Base-by-base conservation (phyloP, 1,284 basidiomycete genomes). In the Rhodotorula sp. region DNA sequence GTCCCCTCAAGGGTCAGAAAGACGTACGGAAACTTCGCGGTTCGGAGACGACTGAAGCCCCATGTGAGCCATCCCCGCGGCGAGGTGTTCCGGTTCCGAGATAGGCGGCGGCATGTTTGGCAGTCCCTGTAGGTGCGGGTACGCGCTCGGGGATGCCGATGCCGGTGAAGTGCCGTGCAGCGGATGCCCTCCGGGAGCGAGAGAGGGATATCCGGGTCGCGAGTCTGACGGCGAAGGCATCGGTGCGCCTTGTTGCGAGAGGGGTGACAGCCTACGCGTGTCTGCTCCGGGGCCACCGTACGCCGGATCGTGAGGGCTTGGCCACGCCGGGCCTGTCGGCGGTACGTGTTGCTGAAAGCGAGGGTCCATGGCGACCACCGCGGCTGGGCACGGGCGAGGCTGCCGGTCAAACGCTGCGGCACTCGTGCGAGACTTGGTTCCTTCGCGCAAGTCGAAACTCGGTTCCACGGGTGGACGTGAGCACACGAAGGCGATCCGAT, bases 1-100 rank as follows among this genome's bases (percentile, higher is more conserved):
- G 48, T 16, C 31, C 18, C 15, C 19, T 26, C n/a, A 1, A 2
- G 34, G 15, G 49, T 16, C 28, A 43, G 31, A 21, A 6, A 47
- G 31, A 60, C 63, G 31, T 10, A 71, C 70, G 5, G 70, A 56
- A 0, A 60, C 50, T 55, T 55, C 54, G 8, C 26, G 18, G 21
- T 61, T n/a, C 19, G 45, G 58, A 26, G 21, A 18, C 43, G 26
- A 28, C 19, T 66, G 60, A 3, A 71, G 34, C 12, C 56, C 64
- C 66, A 71, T 65, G 8, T 60, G 47, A 15, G 47, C n/a, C 23
- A 71, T 34, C 7, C 66, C 70, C 19, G 65, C 63, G 18, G 28
- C 58, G 58, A 47, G 58, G 23, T 60, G 58, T 16, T 38, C 23
- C 43, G 23, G 43, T 16, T n/a, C 43, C 12, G 26, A 14, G 3